Evolutionary conservation across 371 early-diverging fungal species (phyloP).

Genomic region (Mortierella sp.): DNA sequence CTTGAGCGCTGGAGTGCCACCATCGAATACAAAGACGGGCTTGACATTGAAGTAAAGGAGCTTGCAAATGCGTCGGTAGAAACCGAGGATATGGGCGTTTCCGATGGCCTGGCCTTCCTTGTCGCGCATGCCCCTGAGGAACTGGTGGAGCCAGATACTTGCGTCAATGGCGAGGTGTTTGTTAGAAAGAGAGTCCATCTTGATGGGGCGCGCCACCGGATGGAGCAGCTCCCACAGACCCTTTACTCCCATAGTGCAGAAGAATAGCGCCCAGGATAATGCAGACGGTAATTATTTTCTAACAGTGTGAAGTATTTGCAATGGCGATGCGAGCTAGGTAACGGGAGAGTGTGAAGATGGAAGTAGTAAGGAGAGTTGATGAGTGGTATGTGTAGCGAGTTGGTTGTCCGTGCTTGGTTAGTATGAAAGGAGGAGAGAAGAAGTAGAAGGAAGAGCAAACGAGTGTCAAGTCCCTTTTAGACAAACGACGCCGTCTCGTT

Average conservation of each 20-base stretch:
- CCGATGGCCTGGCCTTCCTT: constrained; percentile 84
- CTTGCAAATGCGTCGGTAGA: constrained; percentile 95
- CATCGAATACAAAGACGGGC: constrained; percentile 98
- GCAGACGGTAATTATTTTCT: not conserved
- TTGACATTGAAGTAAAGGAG: constrained; percentile 91
- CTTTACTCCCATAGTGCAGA: constrained; percentile 94
- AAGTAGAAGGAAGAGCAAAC: not conserved
- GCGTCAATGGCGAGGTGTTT: constrained; percentile 94
- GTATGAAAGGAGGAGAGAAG: not conserved
- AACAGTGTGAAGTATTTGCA: not conserved
- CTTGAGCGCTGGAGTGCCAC: constrained; percentile 90
- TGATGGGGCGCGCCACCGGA: constrained; percentile 84
- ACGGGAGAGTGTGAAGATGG: not conserved
- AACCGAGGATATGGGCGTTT: constrained; percentile 93
- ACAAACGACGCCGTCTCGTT: not conserved
- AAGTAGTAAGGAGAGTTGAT: not conserved
- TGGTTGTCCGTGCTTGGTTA: not conserved
- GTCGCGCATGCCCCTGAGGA: constrained; percentile 94
- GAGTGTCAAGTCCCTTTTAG: not conserved
- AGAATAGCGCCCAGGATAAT: not conserved
- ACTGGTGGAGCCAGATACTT: constrained; percentile 98
- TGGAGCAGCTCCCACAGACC: constrained; percentile 94
- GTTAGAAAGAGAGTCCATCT: constrained; percentile 82
- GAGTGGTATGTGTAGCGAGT: not conserved
- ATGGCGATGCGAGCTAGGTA: not conserved